Conservation (phyloP, 1,139 yeast genomes). For the Scheffersomyces lignicola region DNA sequence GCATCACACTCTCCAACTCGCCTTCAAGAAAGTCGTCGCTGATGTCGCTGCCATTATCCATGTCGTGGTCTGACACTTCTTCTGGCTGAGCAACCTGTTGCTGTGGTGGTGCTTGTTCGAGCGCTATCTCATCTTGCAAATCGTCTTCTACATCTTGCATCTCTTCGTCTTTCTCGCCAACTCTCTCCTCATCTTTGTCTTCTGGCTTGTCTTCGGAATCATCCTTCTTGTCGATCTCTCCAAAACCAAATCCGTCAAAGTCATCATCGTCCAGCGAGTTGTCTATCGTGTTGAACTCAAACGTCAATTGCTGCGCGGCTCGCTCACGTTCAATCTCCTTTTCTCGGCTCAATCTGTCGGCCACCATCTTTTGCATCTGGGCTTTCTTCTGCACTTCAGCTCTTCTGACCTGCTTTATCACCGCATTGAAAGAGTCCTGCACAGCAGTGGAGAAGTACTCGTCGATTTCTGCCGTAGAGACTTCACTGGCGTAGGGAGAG, state of each 20-base stretch:
- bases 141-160: conserved; percentile 12
- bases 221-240: conserved; percentile 2
- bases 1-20: conserved; percentile 6
- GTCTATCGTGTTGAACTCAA: conserved; percentile 26
- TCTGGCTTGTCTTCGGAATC: conserved; percentile 12
- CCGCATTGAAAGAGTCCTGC: conserved; percentile 34
- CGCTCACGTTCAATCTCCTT: conserved; percentile 18
- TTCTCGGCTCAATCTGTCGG: conserved; percentile 23
- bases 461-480: conserved; percentile 25
- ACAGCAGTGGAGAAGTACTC: conserved; percentile 26
- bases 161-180: conserved; percentile 13
- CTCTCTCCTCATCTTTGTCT: conserved; percentile 14
- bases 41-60: conserved; percentile 11
- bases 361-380: conserved; percentile 20
- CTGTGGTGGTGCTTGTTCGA: not conserved
- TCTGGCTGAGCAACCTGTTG: not conserved
- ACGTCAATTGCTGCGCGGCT: conserved; percentile 28
- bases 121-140: conserved; percentile 3
- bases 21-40: conserved; percentile 7
- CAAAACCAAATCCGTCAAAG: not conserved
- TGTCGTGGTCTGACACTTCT: conserved; percentile 5
- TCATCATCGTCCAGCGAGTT: conserved; percentile 22
- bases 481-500: conserved; percentile 36
- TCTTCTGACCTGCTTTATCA: conserved; percentile 32
- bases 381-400: conserved; percentile 32